phyloP scores from a whole-genome alignment of 805 yeast genomes.

The Kregervanrija delftensis region DNA sequence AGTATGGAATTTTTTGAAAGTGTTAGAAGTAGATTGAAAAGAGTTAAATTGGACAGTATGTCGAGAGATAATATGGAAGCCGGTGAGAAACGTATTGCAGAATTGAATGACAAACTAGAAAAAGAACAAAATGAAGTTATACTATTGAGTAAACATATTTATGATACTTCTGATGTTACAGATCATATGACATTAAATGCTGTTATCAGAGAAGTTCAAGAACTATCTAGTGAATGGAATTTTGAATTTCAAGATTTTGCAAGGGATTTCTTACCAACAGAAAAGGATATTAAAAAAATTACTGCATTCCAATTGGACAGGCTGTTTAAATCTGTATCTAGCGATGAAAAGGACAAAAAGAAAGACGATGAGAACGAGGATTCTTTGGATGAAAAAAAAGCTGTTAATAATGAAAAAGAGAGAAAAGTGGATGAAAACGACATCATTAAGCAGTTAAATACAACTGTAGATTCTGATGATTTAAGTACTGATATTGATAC shows the following conservation, averaged over 20 bases:
- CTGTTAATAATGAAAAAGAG: slow-evolving; percentile 7
- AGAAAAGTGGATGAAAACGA: slow-evolving; percentile 6
- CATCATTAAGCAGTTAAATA: slow-evolving; percentile 4
- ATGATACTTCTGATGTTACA: slow-evolving; percentile 48
- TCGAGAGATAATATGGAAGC: slow-evolving; percentile 58
- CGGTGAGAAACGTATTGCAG: slow-evolving; percentile 53
- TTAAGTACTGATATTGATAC: neutral
- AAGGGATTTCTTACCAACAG: slow-evolving; percentile 73
- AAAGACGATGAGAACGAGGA: slow-evolving; percentile 3
- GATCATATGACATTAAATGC: slow-evolving; percentile 67
- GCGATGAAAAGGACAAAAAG: slow-evolving; percentile 12
- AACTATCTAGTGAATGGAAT: slow-evolving; percentile 84
- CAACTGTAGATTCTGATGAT: neutral
- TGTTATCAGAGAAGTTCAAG: slow-evolving; percentile 66
- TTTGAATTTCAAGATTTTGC: slow-evolving; percentile 75
- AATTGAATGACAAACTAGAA: slow-evolving; percentile 46
- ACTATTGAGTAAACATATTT: slow-evolving; percentile 42
- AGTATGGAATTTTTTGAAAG: slow-evolving; percentile 63
- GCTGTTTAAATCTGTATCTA: slow-evolving; percentile 44
- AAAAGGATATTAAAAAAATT: slow-evolving; percentile 83
- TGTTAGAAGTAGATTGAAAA: slow-evolving; percentile 56
- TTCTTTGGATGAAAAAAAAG: slow-evolving; percentile 11
- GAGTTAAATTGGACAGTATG: slow-evolving; percentile 67
- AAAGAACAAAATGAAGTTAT: slow-evolving; percentile 44
- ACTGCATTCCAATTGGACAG: slow-evolving; percentile 82